Percentiles rank a stretch among this genome's conserved stretches.
Evolutionary conservation across 148 eudicot genomes (phyloP).

Genomic region (Persicaria maculosa): DNA sequence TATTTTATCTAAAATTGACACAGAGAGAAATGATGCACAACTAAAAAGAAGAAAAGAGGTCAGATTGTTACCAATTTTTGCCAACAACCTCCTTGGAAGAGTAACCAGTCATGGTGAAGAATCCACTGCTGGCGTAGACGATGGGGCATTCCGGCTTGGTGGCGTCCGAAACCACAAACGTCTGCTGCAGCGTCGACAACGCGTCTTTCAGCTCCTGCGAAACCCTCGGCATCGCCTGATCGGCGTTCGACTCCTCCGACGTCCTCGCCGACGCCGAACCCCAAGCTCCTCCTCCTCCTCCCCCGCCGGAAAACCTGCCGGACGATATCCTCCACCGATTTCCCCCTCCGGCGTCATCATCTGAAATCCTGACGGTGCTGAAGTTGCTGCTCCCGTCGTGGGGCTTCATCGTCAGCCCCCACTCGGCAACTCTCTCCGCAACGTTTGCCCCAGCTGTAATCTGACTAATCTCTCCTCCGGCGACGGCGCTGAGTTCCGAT

Average conservation of each 20-base stretch:
- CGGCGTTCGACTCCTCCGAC: conserved; percentile 42
- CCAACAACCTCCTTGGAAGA: conserved; percentile 80
- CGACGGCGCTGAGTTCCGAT: conserved; percentile 15
- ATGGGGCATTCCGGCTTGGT: conserved; percentile 90
- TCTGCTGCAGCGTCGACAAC: conserved; percentile 70
- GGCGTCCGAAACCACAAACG: conserved; percentile 96
- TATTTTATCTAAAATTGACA: background rate
- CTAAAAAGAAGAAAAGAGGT: background rate
- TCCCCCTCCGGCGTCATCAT: conserved; percentile 16
- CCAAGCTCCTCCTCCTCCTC: conserved; percentile 6
- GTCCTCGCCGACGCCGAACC: conserved; percentile 22
- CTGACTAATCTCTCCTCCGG: conserved; percentile 7
- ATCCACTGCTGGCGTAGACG: conserved; percentile 90
- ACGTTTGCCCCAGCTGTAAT: conserved; percentile 20
- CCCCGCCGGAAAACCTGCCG: conserved; percentile 21
- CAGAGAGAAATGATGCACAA: background rate
- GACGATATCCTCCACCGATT: conserved; percentile 26
- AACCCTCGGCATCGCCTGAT: conserved; percentile 38
- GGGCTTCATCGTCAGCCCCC: conserved; percentile 38
- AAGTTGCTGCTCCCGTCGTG: conserved; percentile 11
- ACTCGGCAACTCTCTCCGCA: conserved; percentile 61
- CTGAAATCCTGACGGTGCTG: background rate
- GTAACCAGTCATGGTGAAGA: conserved; percentile 89
- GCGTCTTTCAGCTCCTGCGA: conserved; percentile 93
- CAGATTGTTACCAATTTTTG: conserved; percentile 60